These are phyloP conservation scores for Glaciozyma martinii DNA, from an alignment of 768 basidiomycete species.

Conservation along the genomic window DNA sequence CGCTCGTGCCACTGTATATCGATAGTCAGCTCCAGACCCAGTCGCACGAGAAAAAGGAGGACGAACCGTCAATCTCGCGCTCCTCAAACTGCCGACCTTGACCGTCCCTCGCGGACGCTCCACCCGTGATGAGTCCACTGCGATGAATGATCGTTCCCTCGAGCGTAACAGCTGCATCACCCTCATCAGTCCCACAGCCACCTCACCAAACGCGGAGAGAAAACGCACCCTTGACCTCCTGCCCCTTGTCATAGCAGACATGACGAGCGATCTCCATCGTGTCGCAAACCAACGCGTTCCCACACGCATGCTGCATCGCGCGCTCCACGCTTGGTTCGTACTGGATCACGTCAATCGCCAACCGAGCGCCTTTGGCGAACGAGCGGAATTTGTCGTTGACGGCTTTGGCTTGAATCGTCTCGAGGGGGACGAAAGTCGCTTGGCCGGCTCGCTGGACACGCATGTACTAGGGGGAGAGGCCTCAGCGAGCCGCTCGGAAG, in stretches of 20 bases:
- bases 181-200: neutral
- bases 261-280: slow-evolving; percentile 84
- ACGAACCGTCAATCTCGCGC: slow-evolving; percentile 73
- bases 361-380: slow-evolving; percentile 74
- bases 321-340: slow-evolving; percentile 76
- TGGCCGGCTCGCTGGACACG: slow-evolving; percentile 88
- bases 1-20: slow-evolving; percentile 47
- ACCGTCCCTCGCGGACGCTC: slow-evolving; percentile 43
- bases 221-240: slow-evolving; percentile 87
- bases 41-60: neutral
- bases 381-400: slow-evolving; percentile 89
- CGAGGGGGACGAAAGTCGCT: slow-evolving; percentile 97
- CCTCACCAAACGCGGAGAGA: too few relatives aligned
- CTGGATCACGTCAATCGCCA: slow-evolving; percentile 78
- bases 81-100: slow-evolving; percentile 64
- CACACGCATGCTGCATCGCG: slow-evolving; percentile 94
- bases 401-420: slow-evolving; percentile 89
- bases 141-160: slow-evolving; percentile 97
- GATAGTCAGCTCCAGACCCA: neutral
- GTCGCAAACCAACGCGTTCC: slow-evolving; percentile 90
- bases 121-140: slow-evolving; percentile 94
- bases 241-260: slow-evolving; percentile 86
- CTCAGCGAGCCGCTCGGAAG: neutral
- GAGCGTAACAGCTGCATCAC: slow-evolving; percentile 65
- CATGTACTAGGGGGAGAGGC: slow-evolving; percentile 58